Base-by-base conservation (phyloP, 768 basidiomycete genomes). In the Kwoniella mangroviensis region DNA sequence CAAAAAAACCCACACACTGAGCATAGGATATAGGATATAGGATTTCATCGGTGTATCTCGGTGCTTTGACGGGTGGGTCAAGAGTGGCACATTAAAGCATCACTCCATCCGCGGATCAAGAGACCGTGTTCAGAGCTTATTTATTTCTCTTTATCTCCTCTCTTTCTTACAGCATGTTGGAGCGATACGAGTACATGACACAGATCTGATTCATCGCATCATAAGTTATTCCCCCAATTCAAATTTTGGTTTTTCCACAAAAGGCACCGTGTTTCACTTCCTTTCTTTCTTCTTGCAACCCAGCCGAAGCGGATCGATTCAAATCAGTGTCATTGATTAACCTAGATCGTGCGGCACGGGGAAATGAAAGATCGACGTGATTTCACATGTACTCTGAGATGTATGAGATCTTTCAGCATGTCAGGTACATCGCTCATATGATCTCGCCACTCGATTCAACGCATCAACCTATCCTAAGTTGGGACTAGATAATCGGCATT, bases 181-280 rank as follows among this genome's bases (percentile, higher is more conserved):
- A 34, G 34, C 34, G 34, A 34, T 34, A 34, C 34, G 34, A 34
- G 34, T 34, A 34, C 34, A 34, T 7, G 34, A 34, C 34, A 34
- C 34, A 34, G 34, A 34, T 34, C 34, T 34, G 34, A 34, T 34
- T 34, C 34, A 34, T 34, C 34, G 45, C 19, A 49, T 49, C 45
- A 15, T 49, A 13, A 43, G 6, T 43, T 26, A 56, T 24, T 26
- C 5, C 9, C 19, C 12, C 26, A 57, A 17, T 57, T 57, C 24
- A 12, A 55, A 13, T 55, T 26, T 21, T 55, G 22, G 24, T 55
- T 26, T 21, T 55, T 26, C n/a, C 53, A 24, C 21, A 19, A 15
- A n/a, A 55, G 53, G 53, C 53, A 55, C 53, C 21, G 22, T n/a
- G 21, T 52, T n/a, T n/a, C n/a, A n/a, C 51, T 17, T 52, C 51